Percentiles rank a stretch among this genome's conserved stretches.
Conservation (phyloP, 805 yeast species). For the Candida sithepensis region DNA sequence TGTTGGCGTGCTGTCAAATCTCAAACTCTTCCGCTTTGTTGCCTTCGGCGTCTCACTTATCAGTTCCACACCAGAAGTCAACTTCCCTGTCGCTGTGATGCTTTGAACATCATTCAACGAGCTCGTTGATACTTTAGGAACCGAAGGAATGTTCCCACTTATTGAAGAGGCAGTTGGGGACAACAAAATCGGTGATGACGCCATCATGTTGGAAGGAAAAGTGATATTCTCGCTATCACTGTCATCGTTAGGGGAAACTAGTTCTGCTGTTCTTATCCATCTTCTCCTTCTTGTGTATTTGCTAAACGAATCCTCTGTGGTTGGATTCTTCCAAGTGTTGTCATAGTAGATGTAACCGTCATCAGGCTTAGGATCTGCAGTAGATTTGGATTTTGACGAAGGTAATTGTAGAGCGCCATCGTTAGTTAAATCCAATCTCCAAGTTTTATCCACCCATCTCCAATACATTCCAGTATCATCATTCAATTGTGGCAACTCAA, state of each 20-base stretch:
- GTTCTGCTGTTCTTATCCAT: constrained; percentile 94
- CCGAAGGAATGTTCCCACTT: not conserved
- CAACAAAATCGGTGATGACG: constrained; percentile 1
- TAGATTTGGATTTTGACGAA: constrained; percentile 53
- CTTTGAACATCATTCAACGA: constrained; percentile 17
- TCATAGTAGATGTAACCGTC: constrained; percentile 90
- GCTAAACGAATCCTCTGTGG: constrained; percentile 81
- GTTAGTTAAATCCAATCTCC: constrained; percentile 87
- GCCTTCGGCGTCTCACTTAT: not conserved
- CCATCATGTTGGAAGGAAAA: not conserved
- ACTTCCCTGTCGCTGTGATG: constrained; percentile 22
- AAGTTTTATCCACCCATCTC: constrained; percentile 93
- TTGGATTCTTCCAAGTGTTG: constrained; percentile 90
- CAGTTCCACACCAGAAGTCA: constrained; percentile 14
- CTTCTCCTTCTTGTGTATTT: constrained; percentile 92
- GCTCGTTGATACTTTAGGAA: constrained; percentile 7
- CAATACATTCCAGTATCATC: constrained; percentile 73
- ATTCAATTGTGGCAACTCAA: constrained; percentile 74
- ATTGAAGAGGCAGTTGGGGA: constrained; percentile 8
- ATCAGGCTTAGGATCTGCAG: constrained; percentile 69
- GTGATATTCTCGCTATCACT: not conserved
- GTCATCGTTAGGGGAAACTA: constrained; percentile 40
- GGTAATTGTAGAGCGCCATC: constrained; percentile 79
- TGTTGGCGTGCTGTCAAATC: constrained; percentile 24
- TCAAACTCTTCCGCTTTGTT: constrained; percentile 24